Conservation (phyloP, 495 filamentous ascomycete genomes). For the Terfezia boudieri region DNA sequence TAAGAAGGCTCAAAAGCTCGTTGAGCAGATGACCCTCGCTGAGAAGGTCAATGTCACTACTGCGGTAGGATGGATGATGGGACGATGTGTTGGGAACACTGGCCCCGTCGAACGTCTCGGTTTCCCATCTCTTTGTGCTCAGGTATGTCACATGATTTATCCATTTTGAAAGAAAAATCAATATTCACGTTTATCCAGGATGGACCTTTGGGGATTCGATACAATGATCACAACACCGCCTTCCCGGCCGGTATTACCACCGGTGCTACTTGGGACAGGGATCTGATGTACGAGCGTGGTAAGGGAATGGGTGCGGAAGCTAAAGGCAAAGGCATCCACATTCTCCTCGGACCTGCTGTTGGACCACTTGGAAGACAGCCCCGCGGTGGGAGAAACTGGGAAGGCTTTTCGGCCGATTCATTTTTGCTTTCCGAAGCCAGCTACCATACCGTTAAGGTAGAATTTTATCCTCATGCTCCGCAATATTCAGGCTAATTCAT, state of each 20-base stretch:
- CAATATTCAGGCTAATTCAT: background rate
- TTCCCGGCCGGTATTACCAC: slow-evolving; percentile 34
- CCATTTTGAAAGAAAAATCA: background rate
- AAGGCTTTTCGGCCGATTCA: slow-evolving; percentile 54
- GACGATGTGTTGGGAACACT: slow-evolving; percentile 44
- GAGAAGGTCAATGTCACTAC: slow-evolving; percentile 53
- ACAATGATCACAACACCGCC: slow-evolving; percentile 30
- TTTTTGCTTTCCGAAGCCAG: slow-evolving; percentile 43
- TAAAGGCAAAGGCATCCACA: slow-evolving; percentile 49
- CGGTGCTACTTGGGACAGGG: slow-evolving; percentile 33
- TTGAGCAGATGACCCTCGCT: slow-evolving; percentile 37
- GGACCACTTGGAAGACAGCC: slow-evolving; percentile 47
- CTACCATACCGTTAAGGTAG: slow-evolving; percentile 34
- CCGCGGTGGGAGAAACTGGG: slow-evolving; percentile 49
- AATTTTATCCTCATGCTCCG: background rate
- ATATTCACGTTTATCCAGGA: slow-evolving; percentile 13
- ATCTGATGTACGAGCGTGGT: slow-evolving; percentile 44
- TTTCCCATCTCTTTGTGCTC: slow-evolving; percentile 29
- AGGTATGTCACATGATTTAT: slow-evolving; percentile 16
- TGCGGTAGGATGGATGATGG: slow-evolving; percentile 36
- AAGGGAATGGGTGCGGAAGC: slow-evolving; percentile 46
- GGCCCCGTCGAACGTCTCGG: slow-evolving; percentile 9
- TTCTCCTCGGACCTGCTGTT: slow-evolving; percentile 45
- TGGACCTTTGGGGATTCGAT: slow-evolving; percentile 25
- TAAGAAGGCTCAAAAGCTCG: slow-evolving; percentile 34